phyloP scores from a whole-genome alignment of 2,329 filamentous ascomycete genomes.

The Fusarium drepaniforme region DNA sequence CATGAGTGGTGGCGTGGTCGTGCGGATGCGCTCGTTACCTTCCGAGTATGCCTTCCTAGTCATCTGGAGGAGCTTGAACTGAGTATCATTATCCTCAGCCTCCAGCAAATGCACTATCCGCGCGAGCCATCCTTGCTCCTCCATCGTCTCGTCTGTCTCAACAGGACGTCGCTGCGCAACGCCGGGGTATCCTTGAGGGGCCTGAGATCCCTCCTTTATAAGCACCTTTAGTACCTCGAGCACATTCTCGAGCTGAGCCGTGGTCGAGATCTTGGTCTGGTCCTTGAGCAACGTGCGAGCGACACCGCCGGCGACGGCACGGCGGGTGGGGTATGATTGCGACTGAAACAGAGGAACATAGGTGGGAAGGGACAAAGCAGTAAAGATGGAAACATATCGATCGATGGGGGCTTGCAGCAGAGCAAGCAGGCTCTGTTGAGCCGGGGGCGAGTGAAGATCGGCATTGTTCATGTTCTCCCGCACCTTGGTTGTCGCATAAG shows the following conservation, averaged over 20 bases:
- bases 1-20: constrained; percentile 92
- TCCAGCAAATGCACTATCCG: constrained; percentile 90
- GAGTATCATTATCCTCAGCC: constrained; percentile 88
- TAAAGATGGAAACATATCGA: constrained; percentile 93
- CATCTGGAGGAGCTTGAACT: constrained; percentile 93
- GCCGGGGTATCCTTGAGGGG: constrained; percentile 86
- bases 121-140: constrained; percentile 97
- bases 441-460: constrained; percentile 89
- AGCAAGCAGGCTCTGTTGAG: constrained; percentile 89
- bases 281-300: constrained; percentile 85
- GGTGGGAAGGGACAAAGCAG: constrained; percentile 91
- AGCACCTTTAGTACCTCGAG: constrained; percentile 90
- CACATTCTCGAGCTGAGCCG: constrained; percentile 87
- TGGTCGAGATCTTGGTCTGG: constrained; percentile 81
- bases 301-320: constrained; percentile 91
- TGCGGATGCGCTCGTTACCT: constrained; percentile 95
- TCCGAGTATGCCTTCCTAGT: constrained; percentile 88
- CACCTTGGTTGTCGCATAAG: constrained; percentile 89
- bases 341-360: constrained; percentile 91
- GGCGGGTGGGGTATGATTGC: constrained; percentile 91
- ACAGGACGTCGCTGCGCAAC: constrained; percentile 78
- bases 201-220: constrained; percentile 91
- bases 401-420: constrained; percentile 92
- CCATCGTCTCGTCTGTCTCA: constrained; percentile 97
- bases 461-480: constrained; percentile 91